Percentiles rank a stretch among this genome's conserved stretches.
These are phyloP conservation scores for Panus rudis DNA, from an alignment of 768 basidiomycete species.

Conservation along the genomic window DNA sequence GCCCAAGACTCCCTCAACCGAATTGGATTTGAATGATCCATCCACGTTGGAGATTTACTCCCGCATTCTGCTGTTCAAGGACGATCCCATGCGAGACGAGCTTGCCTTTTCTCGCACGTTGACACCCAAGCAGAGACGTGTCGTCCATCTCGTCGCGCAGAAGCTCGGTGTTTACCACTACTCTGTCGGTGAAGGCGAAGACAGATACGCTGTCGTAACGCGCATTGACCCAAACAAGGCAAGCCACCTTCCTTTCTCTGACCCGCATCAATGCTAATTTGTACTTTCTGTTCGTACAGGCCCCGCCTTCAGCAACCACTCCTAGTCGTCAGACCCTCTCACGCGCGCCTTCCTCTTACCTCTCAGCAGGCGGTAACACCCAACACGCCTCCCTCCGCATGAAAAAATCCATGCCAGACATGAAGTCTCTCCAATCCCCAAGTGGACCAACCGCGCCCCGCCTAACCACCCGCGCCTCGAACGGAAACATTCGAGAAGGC, in stretches of 20 bases:
- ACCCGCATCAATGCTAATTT: not conserved
- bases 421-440: conserved; percentile 80
- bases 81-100: conserved; percentile 95
- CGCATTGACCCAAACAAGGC: conserved; percentile 82
- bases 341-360: conserved; percentile 76
- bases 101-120: conserved; percentile 92
- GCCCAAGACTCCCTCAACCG: conserved; percentile 50
- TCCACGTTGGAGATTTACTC: conserved; percentile 97
- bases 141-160: conserved; percentile 94
- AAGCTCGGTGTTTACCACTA: conserved; percentile 95
- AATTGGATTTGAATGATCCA: conserved; percentile 94
- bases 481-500: conserved; percentile 81
- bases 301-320: conserved; percentile 5
- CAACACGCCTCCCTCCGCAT: conserved; percentile 58
- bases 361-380: conserved; percentile 45
- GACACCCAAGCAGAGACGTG: conserved; percentile 76
- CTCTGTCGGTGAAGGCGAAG: conserved; percentile 88
- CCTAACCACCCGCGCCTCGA: conserved; percentile 73
- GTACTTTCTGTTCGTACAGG: not conserved
- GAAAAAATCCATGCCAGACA: conserved; percentile 99
- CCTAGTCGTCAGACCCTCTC: conserved; percentile 63
- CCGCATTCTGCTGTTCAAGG: conserved; percentile 92
- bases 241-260: conserved; percentile 8
- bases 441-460: conserved; percentile 52
- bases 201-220: conserved; percentile 90